These are phyloP conservation scores for Uncinocarpus reesii DNA, from an alignment of 2,329 filamentous ascomycete species.

Conservation along the genomic window DNA sequence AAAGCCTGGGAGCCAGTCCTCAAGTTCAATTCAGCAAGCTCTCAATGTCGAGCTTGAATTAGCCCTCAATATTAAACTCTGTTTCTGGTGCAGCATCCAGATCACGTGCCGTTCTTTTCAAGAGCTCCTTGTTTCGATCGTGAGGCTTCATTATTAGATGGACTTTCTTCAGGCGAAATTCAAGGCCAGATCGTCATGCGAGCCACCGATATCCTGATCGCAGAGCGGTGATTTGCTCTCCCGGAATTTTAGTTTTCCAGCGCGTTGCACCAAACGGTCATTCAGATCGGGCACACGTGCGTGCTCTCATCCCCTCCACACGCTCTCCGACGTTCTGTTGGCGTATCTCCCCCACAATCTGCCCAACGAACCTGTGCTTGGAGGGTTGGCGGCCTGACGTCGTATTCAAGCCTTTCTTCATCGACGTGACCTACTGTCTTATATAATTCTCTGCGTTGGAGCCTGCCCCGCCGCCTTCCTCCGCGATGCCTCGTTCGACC, in stretches of 20 bases:
- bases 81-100: too few relatives aligned
- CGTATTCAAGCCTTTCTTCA: neutral
- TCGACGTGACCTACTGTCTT: neutral
- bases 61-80: too few relatives aligned
- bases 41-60: too few relatives aligned
- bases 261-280: neutral
- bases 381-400: neutral
- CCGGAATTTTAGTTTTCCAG: neutral
- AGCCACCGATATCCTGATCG: neutral
- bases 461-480: neutral
- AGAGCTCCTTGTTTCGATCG: too few relatives aligned
- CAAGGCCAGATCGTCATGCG: neutral
- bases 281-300: conserved; percentile 4
- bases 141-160: too few relatives aligned
- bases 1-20: too few relatives aligned
- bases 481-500: conserved; percentile 14
- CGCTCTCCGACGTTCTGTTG: neutral
- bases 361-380: neutral
- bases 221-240: neutral
- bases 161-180: neutral
- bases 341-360: neutral
- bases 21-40: too few relatives aligned
- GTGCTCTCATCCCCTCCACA: conserved; percentile 1
- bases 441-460: neutral
- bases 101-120: too few relatives aligned